phyloP scores from a whole-genome alignment of 495 filamentous ascomycete genomes.

The Aspergillus baeticus region DNA sequence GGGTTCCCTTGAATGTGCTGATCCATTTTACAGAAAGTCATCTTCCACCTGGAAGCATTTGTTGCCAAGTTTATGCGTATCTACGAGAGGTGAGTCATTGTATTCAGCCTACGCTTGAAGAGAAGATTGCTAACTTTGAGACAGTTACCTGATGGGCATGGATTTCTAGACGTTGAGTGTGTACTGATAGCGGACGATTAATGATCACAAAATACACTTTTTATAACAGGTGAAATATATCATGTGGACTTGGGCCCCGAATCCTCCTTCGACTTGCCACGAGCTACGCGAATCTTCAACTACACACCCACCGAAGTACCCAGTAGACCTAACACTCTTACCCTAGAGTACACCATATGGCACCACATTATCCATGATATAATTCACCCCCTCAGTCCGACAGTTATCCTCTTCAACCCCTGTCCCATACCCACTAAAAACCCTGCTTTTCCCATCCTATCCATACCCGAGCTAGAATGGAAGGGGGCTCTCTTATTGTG shows the following conservation, averaged over 20 bases:
- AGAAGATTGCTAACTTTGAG: conserved; percentile 20
- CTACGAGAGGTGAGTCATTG: conserved; percentile 63
- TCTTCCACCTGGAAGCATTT: conserved; percentile 97
- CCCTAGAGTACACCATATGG: background rate
- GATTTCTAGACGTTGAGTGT: conserved; percentile 54
- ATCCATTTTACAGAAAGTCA: conserved; percentile 67
- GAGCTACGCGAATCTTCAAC: too few relatives aligned
- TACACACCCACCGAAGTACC: too few relatives aligned
- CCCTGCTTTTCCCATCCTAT: background rate
- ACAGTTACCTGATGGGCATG: conserved; percentile 86
- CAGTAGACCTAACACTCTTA: background rate
- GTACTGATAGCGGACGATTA: conserved; percentile 28
- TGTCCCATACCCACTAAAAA: conserved; percentile 1
- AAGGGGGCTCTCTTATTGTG: background rate
- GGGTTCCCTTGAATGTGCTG: conserved; percentile 11
- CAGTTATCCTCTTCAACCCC: background rate
- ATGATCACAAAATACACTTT: conserved; percentile 30
- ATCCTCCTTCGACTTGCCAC: too few relatives aligned
- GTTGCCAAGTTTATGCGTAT: conserved; percentile 98
- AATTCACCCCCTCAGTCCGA: background rate
- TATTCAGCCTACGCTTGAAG: background rate
- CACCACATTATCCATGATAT: background rate
- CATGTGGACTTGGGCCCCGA: background rate
- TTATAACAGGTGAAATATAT: background rate
- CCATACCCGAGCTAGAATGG: background rate